These are phyloP conservation scores for Glycine soja DNA, from an alignment of 306 rosid species.

Conservation along the genomic window DNA sequence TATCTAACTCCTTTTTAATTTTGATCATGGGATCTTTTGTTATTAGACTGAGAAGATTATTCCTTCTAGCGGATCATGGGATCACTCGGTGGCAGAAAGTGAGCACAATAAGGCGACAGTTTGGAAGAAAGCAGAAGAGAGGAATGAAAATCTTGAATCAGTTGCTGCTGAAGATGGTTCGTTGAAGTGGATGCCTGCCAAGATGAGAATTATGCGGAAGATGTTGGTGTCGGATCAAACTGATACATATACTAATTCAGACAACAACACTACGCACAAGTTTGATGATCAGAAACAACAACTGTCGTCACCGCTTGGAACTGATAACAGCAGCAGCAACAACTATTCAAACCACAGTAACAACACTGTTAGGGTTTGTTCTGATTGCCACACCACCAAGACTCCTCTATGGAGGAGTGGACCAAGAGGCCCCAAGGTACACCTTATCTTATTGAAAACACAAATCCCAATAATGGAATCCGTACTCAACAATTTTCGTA, in stretches of 20 bases:
- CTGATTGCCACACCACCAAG: slow-evolving; percentile 92
- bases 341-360: slow-evolving; percentile 37
- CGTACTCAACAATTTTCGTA: not conserved
- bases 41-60: slow-evolving; percentile 59
- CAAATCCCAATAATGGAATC: not conserved
- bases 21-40: slow-evolving; percentile 6
- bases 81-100: slow-evolving; percentile 34
- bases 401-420: slow-evolving; percentile 99
- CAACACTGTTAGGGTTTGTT: slow-evolving; percentile 76
- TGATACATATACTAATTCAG: slow-evolving; percentile 1
- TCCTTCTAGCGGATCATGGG: slow-evolving; percentile 60
- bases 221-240: slow-evolving; percentile 62
- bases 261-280: slow-evolving; percentile 33
- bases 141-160: slow-evolving; percentile 24
- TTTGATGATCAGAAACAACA: slow-evolving; percentile 57
- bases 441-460: not conserved
- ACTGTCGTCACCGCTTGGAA: slow-evolving; percentile 43
- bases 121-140: slow-evolving; percentile 54
- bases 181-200: slow-evolving; percentile 77
- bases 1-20: not conserved
- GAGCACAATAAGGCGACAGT: not conserved
- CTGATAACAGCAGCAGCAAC: slow-evolving; percentile 52
- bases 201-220: slow-evolving; percentile 81
- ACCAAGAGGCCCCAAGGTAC: slow-evolving; percentile 95
- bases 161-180: slow-evolving; percentile 36